phyloP scores from a whole-genome alignment of 805 yeast genomes.

The Ogataea paraovalis region DNA sequence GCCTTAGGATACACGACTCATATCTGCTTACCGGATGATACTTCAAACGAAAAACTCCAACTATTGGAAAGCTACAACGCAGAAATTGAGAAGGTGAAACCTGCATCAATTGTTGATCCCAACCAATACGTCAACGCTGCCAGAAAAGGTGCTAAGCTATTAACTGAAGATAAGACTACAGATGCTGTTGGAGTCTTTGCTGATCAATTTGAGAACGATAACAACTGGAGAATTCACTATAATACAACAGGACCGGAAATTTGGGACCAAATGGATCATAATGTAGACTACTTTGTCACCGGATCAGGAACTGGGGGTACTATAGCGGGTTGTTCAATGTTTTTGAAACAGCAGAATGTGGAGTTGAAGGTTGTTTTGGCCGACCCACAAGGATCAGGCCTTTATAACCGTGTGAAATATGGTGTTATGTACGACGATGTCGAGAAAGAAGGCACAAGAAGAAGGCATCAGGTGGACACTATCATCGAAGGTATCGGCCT shows the following conservation, averaged over 20 bases:
- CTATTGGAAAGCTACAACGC: constrained; percentile 78
- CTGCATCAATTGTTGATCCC: constrained; percentile 94
- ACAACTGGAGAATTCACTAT: constrained; percentile 84
- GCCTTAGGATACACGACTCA: constrained; percentile 87
- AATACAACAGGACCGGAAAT: constrained; percentile 90
- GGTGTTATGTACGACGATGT: constrained; percentile 92
- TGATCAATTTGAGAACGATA: constrained; percentile 91
- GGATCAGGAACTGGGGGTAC: constrained; percentile 99
- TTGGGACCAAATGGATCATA: constrained; percentile 62
- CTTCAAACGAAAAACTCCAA: constrained; percentile 76
- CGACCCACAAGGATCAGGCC: constrained; percentile 95
- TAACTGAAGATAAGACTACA: constrained; percentile 37
- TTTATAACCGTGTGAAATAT: constrained; percentile 74
- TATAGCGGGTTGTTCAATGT: constrained; percentile 84
- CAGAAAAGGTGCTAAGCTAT: constrained; percentile 53
- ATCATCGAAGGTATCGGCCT: constrained; percentile 91
- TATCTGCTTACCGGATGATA: constrained; percentile 93
- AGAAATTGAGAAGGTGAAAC: constrained; percentile 75
- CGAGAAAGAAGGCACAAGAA: constrained; percentile 88
- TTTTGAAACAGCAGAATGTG: constrained; percentile 50
- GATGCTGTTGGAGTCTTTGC: constrained; percentile 72
- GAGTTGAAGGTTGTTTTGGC: constrained; percentile 61
- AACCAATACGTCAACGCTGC: constrained; percentile 91
- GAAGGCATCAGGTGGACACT: constrained; percentile 96
- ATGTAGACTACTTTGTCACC: constrained; percentile 71